phyloP scores from a whole-genome alignment of 352 stramenopile species.

The Phytophthora idaei region DNA sequence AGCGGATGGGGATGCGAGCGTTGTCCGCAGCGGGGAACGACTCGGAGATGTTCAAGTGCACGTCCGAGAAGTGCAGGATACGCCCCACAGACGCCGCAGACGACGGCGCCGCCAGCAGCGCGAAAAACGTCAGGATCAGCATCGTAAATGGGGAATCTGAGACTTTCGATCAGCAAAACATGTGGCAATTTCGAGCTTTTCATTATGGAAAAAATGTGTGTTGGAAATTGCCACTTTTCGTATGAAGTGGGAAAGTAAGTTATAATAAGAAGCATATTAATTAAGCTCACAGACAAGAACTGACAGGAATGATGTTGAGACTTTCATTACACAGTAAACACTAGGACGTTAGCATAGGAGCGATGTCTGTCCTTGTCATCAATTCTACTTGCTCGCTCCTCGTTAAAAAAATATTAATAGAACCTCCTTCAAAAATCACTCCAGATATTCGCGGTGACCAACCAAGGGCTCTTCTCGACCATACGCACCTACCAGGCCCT shows the following conservation, averaged over 20 bases:
- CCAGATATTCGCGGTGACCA: conserved; percentile 7
- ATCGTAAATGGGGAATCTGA: conserved; percentile 3
- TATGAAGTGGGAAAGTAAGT: too few species aligned
- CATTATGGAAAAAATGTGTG: too few species aligned
- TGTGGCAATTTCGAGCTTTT: background rate
- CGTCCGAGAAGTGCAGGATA: conserved; percentile 87
- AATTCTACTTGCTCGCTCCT: too few species aligned
- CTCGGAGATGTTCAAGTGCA: conserved; percentile 80
- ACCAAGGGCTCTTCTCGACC: conserved; percentile 13
- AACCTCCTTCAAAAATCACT: background rate
- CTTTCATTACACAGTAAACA: too few species aligned
- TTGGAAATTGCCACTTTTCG: too few species aligned
- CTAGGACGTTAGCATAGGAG: too few species aligned
- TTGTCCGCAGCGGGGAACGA: conserved; percentile 44
- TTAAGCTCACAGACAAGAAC: too few species aligned
- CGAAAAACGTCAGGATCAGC: conserved; percentile 5
- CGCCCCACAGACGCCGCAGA: conserved; percentile 23
- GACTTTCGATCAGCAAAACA: background rate
- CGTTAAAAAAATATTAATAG: too few species aligned
- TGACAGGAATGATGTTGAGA: too few species aligned
- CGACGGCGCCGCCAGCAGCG: conserved; percentile 7
- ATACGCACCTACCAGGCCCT: conserved; percentile 5
- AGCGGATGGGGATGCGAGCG: conserved; percentile 46
- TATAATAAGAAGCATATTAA: too few species aligned
- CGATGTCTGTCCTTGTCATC: too few species aligned